Base-by-base conservation (phyloP, 495 filamentous ascomycete genomes). In the Aspergillus incahuasiensis region DNA sequence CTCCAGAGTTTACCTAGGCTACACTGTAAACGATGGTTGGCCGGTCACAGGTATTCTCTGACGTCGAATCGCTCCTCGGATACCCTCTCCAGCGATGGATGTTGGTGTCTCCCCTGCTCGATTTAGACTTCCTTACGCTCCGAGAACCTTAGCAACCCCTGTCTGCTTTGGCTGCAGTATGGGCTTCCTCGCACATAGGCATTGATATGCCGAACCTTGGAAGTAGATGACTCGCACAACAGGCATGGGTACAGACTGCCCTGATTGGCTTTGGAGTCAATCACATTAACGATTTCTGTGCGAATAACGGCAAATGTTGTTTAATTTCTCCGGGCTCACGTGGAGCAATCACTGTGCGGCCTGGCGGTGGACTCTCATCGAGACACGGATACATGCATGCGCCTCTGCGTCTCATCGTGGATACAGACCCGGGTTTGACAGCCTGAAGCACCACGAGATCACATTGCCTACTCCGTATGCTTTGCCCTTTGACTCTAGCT, bases 311-410 rank as follows among this genome's bases (percentile, higher is more conserved):
- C 42, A 25, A 22, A 50, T 34, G 50, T 32, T 47, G 41, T 20
- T 43, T 22, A 44, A 53, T 58, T 48, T 55, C 53, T 35, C 25
- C 53, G 53, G 53, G 18, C 42, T 52, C 39, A 51, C 48, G 48
- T 49, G 58, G 53, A 61, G 47, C 49, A 56, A 56, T 57, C 44
- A 51, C 50, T 41, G 39, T 30, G 41, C 43, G 42, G 39, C 42
- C 25, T 47, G 54, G 48, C 30, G 49, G 43, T 57, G 28, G 46
- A 53, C 30, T 52, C 51, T 38, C 54, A 34, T 30, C 39, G 48
- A 41, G 18, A 18, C 22, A 43, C 59, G 59, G 55, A 51, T 58
- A 47, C 41, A 22, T 56, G 62, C 62, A 61, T 55, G 48, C 41
- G 13, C 32, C 32, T 35, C 32, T 35, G 32, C 6, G 40, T 18